Base-by-base conservation (phyloP, 2,329 filamentous ascomycete species). In the Sclerotinia minor region DNA sequence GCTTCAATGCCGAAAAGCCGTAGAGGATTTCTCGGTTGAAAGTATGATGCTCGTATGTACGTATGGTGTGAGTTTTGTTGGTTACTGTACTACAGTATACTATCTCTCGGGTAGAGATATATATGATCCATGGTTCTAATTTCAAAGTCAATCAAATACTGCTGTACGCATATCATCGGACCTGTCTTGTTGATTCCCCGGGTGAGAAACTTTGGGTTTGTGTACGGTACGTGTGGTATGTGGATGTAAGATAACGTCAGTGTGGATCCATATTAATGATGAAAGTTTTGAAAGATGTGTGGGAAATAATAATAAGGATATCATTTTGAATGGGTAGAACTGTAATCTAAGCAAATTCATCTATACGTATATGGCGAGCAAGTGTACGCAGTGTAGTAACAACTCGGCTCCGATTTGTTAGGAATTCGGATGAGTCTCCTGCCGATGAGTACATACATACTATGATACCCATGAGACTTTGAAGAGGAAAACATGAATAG, bases 221-320 rank as follows among this genome's bases (percentile, higher is more conserved):
- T 21, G 24, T 29, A 21, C 45, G 24, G 29, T 29, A 29, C 26
- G 5, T 21, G 24, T n/a, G n/a, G n/a, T 29, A 21, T 59, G 24
- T 7, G 17, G 3, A 59, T 59, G 55, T 59, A 44, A 26, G 38
- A 24, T 45, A 59, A 59, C 55, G 55, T 59, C 55, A 59, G 55
- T 59, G 55, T 59, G 55, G 55, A 45, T 29, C 55, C 38, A 13
- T 32, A 32, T 19, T 44, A 38, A 1, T 45, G 55, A 17, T 26
- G 15, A 38, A 21, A 26, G 15, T 24, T 24, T 44, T 58, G 17
- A 26, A 26, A 58, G 55, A 54, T 35, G 52, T 32, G 13, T 54
- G 26, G 26, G 19, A 54, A 54, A 54, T 17, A 24, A n/a, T n/a
- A n/a, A n/a, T 21, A 45, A 58, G 17, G 55, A 29, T 50, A 17